These are phyloP conservation scores for Scleroderma citrinum DNA, from an alignment of 768 basidiomycete species.

Conservation along the genomic window DNA sequence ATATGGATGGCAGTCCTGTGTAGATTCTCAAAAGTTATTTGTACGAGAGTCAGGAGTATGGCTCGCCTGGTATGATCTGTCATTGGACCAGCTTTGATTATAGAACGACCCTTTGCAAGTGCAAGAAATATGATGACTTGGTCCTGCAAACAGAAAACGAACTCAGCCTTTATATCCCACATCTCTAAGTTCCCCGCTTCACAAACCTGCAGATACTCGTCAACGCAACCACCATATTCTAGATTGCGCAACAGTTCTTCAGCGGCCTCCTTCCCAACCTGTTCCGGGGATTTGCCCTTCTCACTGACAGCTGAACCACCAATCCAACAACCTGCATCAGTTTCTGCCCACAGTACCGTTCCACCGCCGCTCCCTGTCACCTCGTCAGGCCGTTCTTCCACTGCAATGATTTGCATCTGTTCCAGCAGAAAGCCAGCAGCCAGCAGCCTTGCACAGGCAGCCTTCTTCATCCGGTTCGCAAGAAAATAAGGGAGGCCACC, in stretches of 20 bases:
- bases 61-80: conserved; percentile 63
- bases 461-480: conserved; percentile 50
- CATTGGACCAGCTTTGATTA: conserved; percentile 49
- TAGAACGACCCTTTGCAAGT: conserved; percentile 59
- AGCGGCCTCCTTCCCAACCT: conserved; percentile 58
- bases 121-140: conserved; percentile 77
- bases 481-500: conserved; percentile 56
- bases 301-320: conserved; percentile 64
- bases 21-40: background rate
- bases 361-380: conserved; percentile 63
- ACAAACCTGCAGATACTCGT: conserved; percentile 54
- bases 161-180: background rate
- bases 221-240: conserved; percentile 63
- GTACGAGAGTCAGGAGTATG: background rate
- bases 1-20: conserved; percentile 65
- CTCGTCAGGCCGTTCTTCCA: conserved; percentile 39
- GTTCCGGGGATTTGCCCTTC: conserved; percentile 39
- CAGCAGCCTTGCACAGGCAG: conserved; percentile 43
- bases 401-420: conserved; percentile 35
- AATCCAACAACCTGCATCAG: conserved; percentile 58
- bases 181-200: background rate
- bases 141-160: conserved; percentile 43
- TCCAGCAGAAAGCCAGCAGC: conserved; percentile 29
- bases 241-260: conserved; percentile 51
- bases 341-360: conserved; percentile 70